phyloP scores from a whole-genome alignment of 2,329 filamentous ascomycete genomes.

The Aureobasidium sp. region DNA sequence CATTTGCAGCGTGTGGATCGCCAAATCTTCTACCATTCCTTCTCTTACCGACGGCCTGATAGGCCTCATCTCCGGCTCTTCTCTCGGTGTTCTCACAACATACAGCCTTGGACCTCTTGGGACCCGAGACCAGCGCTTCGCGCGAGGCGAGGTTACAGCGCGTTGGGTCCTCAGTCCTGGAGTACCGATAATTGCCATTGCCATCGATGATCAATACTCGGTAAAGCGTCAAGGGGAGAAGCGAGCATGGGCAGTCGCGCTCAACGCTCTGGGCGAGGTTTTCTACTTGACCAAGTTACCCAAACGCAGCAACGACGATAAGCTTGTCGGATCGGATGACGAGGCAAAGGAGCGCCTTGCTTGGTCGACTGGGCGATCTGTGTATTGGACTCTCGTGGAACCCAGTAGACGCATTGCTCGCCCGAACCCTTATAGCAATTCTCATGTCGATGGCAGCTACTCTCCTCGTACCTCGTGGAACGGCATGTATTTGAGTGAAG shows the following conservation, averaged over 20 bases:
- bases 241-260: slow-evolving; percentile 81
- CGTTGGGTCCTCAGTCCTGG: slow-evolving; percentile 89
- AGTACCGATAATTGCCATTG: slow-evolving; percentile 79
- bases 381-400: slow-evolving; percentile 76
- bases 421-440: slow-evolving; percentile 65
- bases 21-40: slow-evolving; percentile 69
- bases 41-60: slow-evolving; percentile 68
- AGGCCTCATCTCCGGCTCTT: slow-evolving; percentile 77
- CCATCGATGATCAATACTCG: slow-evolving; percentile 76
- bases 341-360: slow-evolving; percentile 56
- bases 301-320: slow-evolving; percentile 39
- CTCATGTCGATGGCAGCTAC: slow-evolving; percentile 62
- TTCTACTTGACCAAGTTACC: slow-evolving; percentile 76
- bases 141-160: slow-evolving; percentile 72
- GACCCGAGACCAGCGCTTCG: slow-evolving; percentile 53
- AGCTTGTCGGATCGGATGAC: slow-evolving; percentile 28
- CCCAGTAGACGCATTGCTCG: slow-evolving; percentile 64
- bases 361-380: slow-evolving; percentile 73
- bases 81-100: slow-evolving; percentile 71
- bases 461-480: slow-evolving; percentile 72
- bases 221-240: slow-evolving; percentile 59
- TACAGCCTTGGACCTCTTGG: slow-evolving; percentile 56
- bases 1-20: slow-evolving; percentile 79
- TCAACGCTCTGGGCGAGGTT: slow-evolving; percentile 89
- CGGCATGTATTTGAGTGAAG: slow-evolving; percentile 61